Base-by-base conservation (phyloP, 2,329 filamentous ascomycete species). In the Xylariales sp. region DNA sequence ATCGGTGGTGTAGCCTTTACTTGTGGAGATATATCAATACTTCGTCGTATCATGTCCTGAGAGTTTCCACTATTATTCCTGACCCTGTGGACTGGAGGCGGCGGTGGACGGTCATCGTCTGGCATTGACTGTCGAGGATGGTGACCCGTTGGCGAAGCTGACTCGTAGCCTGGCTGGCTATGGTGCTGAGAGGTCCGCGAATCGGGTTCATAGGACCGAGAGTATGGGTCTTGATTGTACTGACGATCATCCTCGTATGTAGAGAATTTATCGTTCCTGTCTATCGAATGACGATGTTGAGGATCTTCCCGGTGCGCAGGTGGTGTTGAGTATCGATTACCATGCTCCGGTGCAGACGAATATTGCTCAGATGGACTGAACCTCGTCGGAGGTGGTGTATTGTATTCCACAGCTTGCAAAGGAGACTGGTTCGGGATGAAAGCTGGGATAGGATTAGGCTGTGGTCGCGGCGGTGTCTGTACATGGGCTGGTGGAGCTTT, bases 81-180 rank as follows among this genome's bases (percentile, higher is more conserved):
- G 43, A 59, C 66, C 43, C 76, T 60, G 48, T 81, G 77, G 9
- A 65, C 75, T 3, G 77, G 77, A 1, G 77, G 77, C 5, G 74
- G 76, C 3, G 76, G 76, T 5, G 77, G 76, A 3, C 66, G 65
- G 15, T 54, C 50, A 22, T 69, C 68, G 29, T 68, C 60, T 2
- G 71, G 70, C 5, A 60, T 46, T 16, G 28, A 29, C 10, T 61
- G 60, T 33, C 55, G 58, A 8, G 65, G 60, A 25, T 53, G 51
- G 31, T 48, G 50, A 31, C 44, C 43, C 24, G 48, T 39, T 19
- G 49, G 48, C 11, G 51, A 38, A 21, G 49, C 46, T 16, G 49
- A 35, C 7, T 51, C 52, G 32, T 57, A 56, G 6, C 36, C 8
- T 11, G 43, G 40, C 25, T 45, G 54, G 9, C 36, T 22, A 43